phyloP scores from a whole-genome alignment of 2,329 filamentous ascomycete species.

The Phialophora verrucosa region DNA sequence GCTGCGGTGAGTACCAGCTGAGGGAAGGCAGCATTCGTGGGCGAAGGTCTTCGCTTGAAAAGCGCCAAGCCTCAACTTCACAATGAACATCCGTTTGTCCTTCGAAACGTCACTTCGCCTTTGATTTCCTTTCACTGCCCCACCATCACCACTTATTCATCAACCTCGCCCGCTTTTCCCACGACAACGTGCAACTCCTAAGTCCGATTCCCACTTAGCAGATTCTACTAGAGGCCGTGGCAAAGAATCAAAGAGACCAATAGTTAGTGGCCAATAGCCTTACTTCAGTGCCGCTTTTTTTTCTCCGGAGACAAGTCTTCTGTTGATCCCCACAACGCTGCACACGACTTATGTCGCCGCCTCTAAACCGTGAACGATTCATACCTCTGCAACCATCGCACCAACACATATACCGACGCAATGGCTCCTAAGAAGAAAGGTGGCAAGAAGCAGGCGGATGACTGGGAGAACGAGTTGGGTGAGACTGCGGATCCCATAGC shows the following conservation, averaged over 20 bases:
- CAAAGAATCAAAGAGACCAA: conserved; percentile 15
- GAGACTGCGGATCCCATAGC: conserved; percentile 72
- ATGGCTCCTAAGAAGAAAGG: conserved; percentile 98
- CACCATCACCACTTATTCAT: conserved; percentile 9
- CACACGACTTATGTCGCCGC: conserved; percentile 40
- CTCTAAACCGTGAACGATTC: conserved; percentile 38
- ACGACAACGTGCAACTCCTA: not conserved
- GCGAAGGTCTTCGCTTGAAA: not conserved
- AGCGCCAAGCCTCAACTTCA: not conserved
- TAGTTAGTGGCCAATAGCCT: conserved; percentile 13
- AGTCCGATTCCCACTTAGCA: not conserved
- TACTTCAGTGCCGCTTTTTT: conserved; percentile 7
- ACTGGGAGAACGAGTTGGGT: conserved; percentile 93
- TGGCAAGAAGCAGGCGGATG: conserved; percentile 77
- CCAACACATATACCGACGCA: conserved; percentile 37
- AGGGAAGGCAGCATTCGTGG: not conserved
- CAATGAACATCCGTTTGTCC: conserved; percentile 3
- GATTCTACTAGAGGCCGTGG: conserved; percentile 11
- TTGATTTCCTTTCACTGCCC: conserved; percentile 16
- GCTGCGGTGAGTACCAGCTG: not conserved
- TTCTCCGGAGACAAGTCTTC: not conserved
- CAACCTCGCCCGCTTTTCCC: not conserved
- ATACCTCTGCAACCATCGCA: conserved; percentile 21
- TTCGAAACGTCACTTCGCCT: conserved; percentile 18
- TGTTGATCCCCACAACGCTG: conserved; percentile 9